A percentile compares a stretch with the other conserved stretches of the same genome.
Conservation (phyloP, 2,329 filamentous ascomycete genomes). For the Neoascochyta sp. region DNA sequence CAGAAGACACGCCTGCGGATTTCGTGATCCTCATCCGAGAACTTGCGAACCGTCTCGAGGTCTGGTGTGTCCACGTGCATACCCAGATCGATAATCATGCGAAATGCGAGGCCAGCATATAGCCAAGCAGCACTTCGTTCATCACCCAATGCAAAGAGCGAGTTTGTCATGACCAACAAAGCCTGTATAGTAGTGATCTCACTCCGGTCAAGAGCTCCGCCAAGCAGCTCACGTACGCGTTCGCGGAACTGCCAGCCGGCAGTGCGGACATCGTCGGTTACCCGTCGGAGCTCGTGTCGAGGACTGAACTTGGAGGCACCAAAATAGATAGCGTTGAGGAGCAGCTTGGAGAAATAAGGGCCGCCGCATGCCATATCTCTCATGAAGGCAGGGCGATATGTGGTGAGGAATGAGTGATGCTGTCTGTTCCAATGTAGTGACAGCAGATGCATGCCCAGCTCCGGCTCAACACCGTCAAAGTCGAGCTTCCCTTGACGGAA, state of each 20-base stretch:
- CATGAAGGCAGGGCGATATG: slow-evolving; percentile 50
- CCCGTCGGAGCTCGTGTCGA: slow-evolving; percentile 45
- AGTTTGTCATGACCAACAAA: slow-evolving; percentile 51
- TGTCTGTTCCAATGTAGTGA: slow-evolving; percentile 54
- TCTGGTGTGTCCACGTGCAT: slow-evolving; percentile 47
- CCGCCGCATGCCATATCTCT: slow-evolving; percentile 50
- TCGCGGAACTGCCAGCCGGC: slow-evolving; percentile 49
- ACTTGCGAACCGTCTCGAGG: slow-evolving; percentile 27
- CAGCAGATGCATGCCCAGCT: slow-evolving; percentile 52
- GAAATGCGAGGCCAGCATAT: slow-evolving; percentile 56
- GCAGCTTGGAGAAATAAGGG: slow-evolving; percentile 55
- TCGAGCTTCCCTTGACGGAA: slow-evolving; percentile 47
- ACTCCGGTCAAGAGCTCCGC: slow-evolving; percentile 46
- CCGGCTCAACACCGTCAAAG: slow-evolving; percentile 54
- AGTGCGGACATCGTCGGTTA: slow-evolving; percentile 46
- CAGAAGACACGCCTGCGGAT: slow-evolving; percentile 46
- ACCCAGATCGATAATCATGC: slow-evolving; percentile 54
- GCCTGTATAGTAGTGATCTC: slow-evolving; percentile 55
- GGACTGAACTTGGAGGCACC: slow-evolving; percentile 47
- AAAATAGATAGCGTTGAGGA: slow-evolving; percentile 55
- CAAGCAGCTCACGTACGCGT: slow-evolving; percentile 48
- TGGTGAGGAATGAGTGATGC: slow-evolving; percentile 48
- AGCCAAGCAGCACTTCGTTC: slow-evolving; percentile 55
- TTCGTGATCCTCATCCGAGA: slow-evolving; percentile 47
- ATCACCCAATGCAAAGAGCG: slow-evolving; percentile 50